phyloP scores from a whole-genome alignment of 2,329 filamentous ascomycete species.

The Diaporthe velutina region DNA sequence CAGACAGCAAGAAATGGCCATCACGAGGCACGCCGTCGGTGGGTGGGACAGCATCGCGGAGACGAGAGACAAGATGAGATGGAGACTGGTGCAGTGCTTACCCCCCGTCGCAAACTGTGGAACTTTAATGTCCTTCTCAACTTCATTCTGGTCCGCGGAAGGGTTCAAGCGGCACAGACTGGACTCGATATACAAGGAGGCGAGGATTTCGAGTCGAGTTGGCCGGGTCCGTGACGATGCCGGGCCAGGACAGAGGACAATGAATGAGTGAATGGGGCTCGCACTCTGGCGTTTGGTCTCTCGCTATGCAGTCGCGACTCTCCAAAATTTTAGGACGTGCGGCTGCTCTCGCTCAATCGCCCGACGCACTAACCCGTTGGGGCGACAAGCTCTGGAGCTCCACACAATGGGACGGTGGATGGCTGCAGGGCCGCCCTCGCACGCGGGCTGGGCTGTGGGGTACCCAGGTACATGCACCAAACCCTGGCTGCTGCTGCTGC shows the following conservation, averaged over 20 bases:
- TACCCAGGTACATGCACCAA: slow-evolving; percentile 7
- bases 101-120: slow-evolving; percentile 75
- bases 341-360: background rate
- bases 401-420: background rate
- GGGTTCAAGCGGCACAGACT: slow-evolving; percentile 34
- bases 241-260: background rate
- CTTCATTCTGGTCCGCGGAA: slow-evolving; percentile 56
- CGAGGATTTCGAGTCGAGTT: slow-evolving; percentile 29
- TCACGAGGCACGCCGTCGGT: slow-evolving; percentile 19
- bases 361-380: background rate
- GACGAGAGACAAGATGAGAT: slow-evolving; percentile 36
- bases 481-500: background rate
- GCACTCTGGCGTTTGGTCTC: slow-evolving; percentile 7
- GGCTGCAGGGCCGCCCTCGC: background rate
- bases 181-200: background rate
- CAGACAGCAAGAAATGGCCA: background rate
- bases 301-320: slow-evolving; percentile 8
- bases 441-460: background rate
- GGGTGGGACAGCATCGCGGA: slow-evolving; percentile 19
- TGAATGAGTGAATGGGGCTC: slow-evolving; percentile 13
- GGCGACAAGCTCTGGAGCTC: slow-evolving; percentile 9
- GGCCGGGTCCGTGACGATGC: slow-evolving; percentile 18
- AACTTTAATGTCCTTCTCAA: slow-evolving; percentile 72
- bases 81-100: slow-evolving; percentile 55
- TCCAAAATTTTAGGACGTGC: slow-evolving; percentile 36